A percentile compares a stretch with the other conserved stretches of the same genome.
Conservation (phyloP, 1,139 yeast species). For the Suhomyces anneliseae region DNA sequence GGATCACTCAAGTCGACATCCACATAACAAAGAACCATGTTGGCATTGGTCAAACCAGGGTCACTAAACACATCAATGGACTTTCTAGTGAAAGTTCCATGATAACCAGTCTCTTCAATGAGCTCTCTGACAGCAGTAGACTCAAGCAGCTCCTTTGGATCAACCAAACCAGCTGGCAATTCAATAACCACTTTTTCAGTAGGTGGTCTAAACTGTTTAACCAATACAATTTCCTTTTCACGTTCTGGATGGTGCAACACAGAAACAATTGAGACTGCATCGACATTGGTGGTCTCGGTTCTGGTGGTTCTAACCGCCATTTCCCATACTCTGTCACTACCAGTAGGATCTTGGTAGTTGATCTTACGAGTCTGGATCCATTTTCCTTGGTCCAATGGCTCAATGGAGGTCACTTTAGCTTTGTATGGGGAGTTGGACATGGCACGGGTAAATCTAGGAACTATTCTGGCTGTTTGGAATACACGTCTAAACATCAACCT, state of each 20-base stretch:
- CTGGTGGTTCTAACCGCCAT: slow-evolving; percentile 85
- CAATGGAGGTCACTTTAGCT: slow-evolving; percentile 35
- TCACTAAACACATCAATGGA: slow-evolving; percentile 67
- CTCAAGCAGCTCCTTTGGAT: slow-evolving; percentile 75
- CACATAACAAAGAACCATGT: slow-evolving; percentile 75
- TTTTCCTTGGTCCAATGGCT: slow-evolving; percentile 32
- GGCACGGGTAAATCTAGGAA: slow-evolving; percentile 3
- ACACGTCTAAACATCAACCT: too few species aligned
- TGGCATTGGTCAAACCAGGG: slow-evolving; percentile 94
- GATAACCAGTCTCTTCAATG: slow-evolving; percentile 88
- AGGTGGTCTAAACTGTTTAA: slow-evolving; percentile 92
- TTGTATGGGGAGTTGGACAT: slow-evolving; percentile 35
- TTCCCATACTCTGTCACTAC: slow-evolving; percentile 77
- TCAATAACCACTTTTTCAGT: slow-evolving; percentile 85
- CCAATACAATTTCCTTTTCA: slow-evolving; percentile 56
- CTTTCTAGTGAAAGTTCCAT: slow-evolving; percentile 55
- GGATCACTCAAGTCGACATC: slow-evolving; percentile 68
- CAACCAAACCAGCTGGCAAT: slow-evolving; percentile 92
- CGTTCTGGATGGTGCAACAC: slow-evolving; percentile 54
- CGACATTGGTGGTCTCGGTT: slow-evolving; percentile 62
- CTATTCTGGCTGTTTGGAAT: not conserved
- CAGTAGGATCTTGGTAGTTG: slow-evolving; percentile 69
- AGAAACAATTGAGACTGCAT: slow-evolving; percentile 89
- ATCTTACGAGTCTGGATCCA: slow-evolving; percentile 57
- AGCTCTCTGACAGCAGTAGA: slow-evolving; percentile 85